Base-by-base conservation (phyloP, 106 monocot genomes). In the Narthecium ossifragum region DNA sequence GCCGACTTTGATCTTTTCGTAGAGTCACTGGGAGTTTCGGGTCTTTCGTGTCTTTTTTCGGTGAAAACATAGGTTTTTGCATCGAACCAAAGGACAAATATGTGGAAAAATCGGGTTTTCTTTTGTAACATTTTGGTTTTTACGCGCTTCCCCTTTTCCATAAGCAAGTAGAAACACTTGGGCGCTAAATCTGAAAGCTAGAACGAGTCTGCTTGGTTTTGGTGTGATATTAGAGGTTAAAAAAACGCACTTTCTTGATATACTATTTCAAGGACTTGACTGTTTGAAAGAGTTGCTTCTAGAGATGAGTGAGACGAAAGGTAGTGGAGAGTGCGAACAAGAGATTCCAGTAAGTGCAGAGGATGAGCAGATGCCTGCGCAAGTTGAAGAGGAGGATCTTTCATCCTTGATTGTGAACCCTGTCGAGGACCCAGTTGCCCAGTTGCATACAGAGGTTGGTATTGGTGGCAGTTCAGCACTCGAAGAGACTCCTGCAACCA, bases 271-370 rank as follows among this genome's bases (percentile, higher is more conserved):
- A 30, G 26, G 53, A 8, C 6, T 21, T 8, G 51, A 2, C 25
- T 39, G 2, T 41, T 40, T 40, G 31, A 12, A 66, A 28, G 22
- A 27, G 20, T 57, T 15, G 55, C 5, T 26, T 58, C 34, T 46
- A 41, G 31, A n/a, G 62, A 66, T 73, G 59, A 65, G 66, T 43
- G 73, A 40, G 52, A 60, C 23, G 6, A 28, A 54, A 38, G 57
- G 34, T 13, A 36, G 31, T 12, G 43, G 57, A 34, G 51, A 60
- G n/a, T 23, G 63, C 7, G 71, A 55, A 6, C 41, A 45, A 22
- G 71, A 54, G 54, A 34, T 37, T 32, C 51, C 13, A 8, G 73
- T 60, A 17, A 36, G 33, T 29, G 51, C 66, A 49, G 60, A 67
- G 43, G 67, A 26, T 32, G 60, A 52, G 34, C 59, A 60, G 26